Base-by-base conservation (phyloP, 768 basidiomycete genomes). In the Amanita jacksonii region DNA sequence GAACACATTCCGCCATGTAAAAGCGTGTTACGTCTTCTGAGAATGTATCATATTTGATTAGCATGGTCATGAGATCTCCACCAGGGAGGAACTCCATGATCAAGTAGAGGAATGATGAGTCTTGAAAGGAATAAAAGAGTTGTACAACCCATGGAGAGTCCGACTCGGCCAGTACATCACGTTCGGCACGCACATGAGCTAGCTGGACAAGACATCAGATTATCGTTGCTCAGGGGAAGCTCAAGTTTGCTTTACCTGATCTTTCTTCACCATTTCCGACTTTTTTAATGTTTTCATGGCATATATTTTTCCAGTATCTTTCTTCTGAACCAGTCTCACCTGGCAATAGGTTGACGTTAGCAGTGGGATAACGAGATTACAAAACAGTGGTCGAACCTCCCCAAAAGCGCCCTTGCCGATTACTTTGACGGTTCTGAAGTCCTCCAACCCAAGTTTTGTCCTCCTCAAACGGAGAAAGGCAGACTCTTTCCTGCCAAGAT, bases 81-180 rank as follows among this genome's bases (percentile, higher is more conserved):
- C 96, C 96, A 44, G 94, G 93, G 36, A 99, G 72, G 63, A 94
- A 99, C 66, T 98, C 96, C 96, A 98, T 98, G 68, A 98, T 86
- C 43, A 99, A 73, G 66, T 98, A 99, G 19, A 99, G 75, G 54
- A 85, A 90, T 41, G 82, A 68, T 1, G 85, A 68, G 60, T 98
- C 96, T 60, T 98, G 96, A 70, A 98, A 98, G n/a, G 92, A 96
- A 64, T 94, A 97, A 65, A 76, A 97, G 16, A 98, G 74, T 57
- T 96, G 90, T 5, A 98, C 94, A 32, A 97, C 93, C 94, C 93
- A 97, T 32, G 77, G 74, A 37, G 91, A 93, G 60, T 94, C 85
- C 35, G 89, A 90, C 65, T 96, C 92, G 18, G 94, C 93, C 9
- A 97, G 75, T 30, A 97, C 90, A 57, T 98, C 94, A 51, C 94